Evolutionary conservation across 176 grass and related monocot genomes (phyloP).

Genomic region (Dactylis glomerata): DNA sequence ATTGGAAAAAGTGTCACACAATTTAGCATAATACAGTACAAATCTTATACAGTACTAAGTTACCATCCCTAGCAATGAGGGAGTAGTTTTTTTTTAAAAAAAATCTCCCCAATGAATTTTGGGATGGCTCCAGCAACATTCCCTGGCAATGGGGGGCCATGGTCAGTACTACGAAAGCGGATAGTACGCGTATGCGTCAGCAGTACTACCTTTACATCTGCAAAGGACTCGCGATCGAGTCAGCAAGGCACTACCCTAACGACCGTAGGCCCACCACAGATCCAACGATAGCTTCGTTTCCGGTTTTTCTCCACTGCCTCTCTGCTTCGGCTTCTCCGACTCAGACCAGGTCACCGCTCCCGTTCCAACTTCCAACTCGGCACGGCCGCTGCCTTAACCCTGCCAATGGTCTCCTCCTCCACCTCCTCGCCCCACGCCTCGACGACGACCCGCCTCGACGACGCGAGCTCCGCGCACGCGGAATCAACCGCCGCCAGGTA

Average conservation of each 20-base stretch:
- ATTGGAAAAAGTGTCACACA: no score
- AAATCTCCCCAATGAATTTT: no score
- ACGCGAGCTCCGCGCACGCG: neutral
- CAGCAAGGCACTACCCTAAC: neutral
- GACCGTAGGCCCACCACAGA: neutral
- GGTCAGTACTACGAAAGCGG: neutral
- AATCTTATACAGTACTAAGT: no score
- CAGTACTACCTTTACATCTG: neutral
- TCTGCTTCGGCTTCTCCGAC: conserved; percentile 3
- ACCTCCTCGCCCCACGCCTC: neutral
- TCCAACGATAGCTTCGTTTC: neutral
- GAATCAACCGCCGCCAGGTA: neutral
- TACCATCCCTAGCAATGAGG: no score
- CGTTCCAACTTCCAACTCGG: neutral
- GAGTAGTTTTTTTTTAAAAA: no score
- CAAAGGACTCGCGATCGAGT: neutral
- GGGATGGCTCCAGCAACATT: no score
- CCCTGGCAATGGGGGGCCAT: neutral
- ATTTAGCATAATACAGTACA: no score
- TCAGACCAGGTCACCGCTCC: neutral
- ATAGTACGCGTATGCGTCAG: neutral
- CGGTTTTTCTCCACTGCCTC: neutral
- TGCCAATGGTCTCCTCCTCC: neutral
- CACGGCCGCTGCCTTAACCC: neutral
- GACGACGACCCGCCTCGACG: neutral